Evolutionary conservation across 1,284 basidiomycete genomes (phyloP).

Genomic region (Ustilago curta): DNA sequence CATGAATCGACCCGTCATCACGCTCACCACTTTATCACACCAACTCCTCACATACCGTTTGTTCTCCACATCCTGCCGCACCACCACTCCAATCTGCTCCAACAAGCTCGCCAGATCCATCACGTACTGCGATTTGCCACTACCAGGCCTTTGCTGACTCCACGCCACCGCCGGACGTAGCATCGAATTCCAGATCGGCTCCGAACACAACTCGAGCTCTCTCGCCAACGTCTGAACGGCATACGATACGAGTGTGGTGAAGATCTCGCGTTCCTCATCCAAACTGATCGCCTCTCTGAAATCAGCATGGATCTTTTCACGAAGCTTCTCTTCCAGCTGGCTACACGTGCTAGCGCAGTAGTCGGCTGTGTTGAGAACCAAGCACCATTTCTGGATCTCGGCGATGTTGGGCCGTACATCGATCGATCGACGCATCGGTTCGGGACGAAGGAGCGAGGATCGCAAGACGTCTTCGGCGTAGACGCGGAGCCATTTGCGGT

Average conservation of each 20-base stretch:
- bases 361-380: constrained; percentile 95
- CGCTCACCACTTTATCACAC: constrained; percentile 64
- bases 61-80: constrained; percentile 67
- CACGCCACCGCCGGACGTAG: constrained; percentile 60
- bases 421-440: constrained; percentile 47
- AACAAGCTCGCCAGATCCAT: constrained; percentile 59
- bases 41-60: constrained; percentile 65
- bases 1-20: constrained; percentile 49
- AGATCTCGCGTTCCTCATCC: constrained; percentile 86
- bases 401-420: constrained; percentile 52
- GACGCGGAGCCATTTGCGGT: constrained; percentile 91
- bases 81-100: constrained; percentile 63
- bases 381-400: constrained; percentile 65
- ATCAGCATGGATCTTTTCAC: constrained; percentile 80
- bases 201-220: constrained; percentile 56
- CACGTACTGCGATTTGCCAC: constrained; percentile 55
- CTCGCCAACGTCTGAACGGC: constrained; percentile 56
- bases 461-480: constrained; percentile 85
- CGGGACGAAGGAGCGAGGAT: constrained; percentile 78
- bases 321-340: constrained; percentile 92
- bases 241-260: constrained; percentile 70
- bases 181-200: constrained; percentile 62
- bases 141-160: constrained; percentile 41
- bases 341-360: constrained; percentile 92
- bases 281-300: constrained; percentile 84